Percentiles rank a stretch among this genome's conserved stretches.
phyloP scores from a whole-genome alignment of 2,329 filamentous ascomycete species.

The Herpotrichia juniperi region DNA sequence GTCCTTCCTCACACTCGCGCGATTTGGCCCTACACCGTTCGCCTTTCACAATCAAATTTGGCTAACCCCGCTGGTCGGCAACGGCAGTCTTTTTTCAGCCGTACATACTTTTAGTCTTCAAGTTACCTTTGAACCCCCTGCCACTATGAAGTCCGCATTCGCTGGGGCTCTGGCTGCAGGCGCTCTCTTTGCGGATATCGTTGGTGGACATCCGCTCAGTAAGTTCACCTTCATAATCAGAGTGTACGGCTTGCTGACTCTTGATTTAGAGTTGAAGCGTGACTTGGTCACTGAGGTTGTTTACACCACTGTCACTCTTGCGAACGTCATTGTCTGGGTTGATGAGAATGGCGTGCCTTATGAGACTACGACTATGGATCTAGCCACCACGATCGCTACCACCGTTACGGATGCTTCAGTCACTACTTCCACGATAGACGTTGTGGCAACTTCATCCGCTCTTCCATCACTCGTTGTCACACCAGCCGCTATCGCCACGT shows the following conservation, averaged over 20 bases:
- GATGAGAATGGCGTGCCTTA: constrained; percentile 36
- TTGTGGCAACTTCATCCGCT: constrained; percentile 4
- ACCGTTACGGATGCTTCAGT: constrained; percentile 17
- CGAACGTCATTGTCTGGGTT: constrained; percentile 38
- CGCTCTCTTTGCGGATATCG: constrained; percentile 50
- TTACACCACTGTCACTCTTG: constrained; percentile 37
- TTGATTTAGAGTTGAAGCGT: constrained; percentile 34
- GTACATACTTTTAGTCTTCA: constrained; percentile 25
- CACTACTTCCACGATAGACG: neutral
- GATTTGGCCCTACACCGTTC: neutral
- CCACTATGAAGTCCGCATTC: constrained; percentile 54
- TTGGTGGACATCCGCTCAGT: constrained; percentile 51
- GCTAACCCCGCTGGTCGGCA: constrained; percentile 27
- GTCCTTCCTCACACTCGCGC: neutral
- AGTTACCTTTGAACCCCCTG: neutral
- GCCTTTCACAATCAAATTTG: neutral
- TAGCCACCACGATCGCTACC: constrained; percentile 12
- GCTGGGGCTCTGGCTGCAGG: constrained; percentile 41
- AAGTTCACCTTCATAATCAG: constrained; percentile 13
- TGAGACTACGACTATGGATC: constrained; percentile 27
- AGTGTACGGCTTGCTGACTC: constrained; percentile 12
- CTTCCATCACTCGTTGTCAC: neutral
- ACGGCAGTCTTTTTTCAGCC: constrained; percentile 19
- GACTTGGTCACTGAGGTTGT: constrained; percentile 37
- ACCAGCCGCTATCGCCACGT: neutral